Evolutionary conservation across 2,329 filamentous ascomycete genomes (phyloP).

Genomic region (Ophiostoma sp.): DNA sequence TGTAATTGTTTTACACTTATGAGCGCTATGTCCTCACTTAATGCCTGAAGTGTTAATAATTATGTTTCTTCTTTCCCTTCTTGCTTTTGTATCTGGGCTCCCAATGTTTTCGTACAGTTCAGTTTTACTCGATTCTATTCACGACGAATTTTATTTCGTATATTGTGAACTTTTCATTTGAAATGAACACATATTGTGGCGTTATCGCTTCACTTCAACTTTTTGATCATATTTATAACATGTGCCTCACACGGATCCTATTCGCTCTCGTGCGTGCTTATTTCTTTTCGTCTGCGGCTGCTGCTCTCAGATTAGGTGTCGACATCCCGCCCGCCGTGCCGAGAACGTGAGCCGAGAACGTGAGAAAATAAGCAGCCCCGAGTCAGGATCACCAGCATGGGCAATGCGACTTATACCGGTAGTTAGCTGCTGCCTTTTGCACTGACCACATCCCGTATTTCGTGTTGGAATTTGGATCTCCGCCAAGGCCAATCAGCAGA

Average conservation of each 20-base stretch:
- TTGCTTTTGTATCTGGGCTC: background rate
- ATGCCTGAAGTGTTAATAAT: background rate
- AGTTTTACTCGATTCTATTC: background rate
- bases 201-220: too few species aligned
- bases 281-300: too few species aligned
- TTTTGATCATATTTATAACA: too few species aligned
- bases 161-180: too few species aligned
- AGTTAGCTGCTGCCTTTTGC: background rate
- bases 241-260: too few species aligned
- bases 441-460: background rate
- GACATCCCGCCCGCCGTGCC: too few species aligned
- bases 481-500: background rate
- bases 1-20: background rate
- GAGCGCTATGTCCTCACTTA: background rate
- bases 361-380: background rate
- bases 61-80: background rate
- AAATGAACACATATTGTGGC: too few species aligned
- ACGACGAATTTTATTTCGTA: too few species aligned
- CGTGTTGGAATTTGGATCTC: background rate
- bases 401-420: background rate
- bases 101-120: background rate
- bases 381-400: background rate
- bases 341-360: too few species aligned
- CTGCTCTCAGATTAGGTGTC: too few species aligned
- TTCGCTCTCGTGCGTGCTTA: too few species aligned